phyloP scores from a whole-genome alignment of 78 protist genomes.

The Guillardia theta region DNA sequence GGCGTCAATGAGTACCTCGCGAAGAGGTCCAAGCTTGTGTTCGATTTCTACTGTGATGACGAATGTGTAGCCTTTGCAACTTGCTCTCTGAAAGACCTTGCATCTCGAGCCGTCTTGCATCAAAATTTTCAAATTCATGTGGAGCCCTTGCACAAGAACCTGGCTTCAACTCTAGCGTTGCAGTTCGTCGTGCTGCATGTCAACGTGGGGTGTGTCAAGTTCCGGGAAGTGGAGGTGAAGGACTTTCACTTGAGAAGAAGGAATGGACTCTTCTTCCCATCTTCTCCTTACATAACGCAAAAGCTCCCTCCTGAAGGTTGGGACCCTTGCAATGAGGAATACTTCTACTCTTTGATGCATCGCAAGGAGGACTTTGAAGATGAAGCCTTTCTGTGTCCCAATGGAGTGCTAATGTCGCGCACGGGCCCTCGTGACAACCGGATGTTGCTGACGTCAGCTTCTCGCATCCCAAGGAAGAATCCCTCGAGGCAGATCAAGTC shows the following conservation, averaged over 20 bases:
- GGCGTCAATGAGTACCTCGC: neutral
- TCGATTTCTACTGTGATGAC: neutral
- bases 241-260: neutral
- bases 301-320: neutral
- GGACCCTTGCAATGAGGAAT: constrained; percentile 2
- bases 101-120: neutral
- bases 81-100: neutral
- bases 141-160: neutral
- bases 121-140: neutral
- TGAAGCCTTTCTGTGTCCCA: too few relatives aligned
- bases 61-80: neutral
- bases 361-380: too few relatives aligned
- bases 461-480: too few relatives aligned
- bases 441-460: too few relatives aligned
- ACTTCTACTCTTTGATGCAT: neutral
- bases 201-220: neutral
- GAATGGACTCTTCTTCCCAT: neutral
- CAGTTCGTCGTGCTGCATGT: neutral
- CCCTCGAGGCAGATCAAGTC: too few relatives aligned
- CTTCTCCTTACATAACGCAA: neutral
- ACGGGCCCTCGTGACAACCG: too few relatives aligned
- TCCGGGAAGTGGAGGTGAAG: neutral
- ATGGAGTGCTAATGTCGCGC: too few relatives aligned
- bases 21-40: neutral
- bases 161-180: neutral